Percentiles rank a stretch among this genome's conserved stretches.
Evolutionary conservation across 1,139 yeast genomes (phyloP).

Genomic region (Hemisphaericaspora lyxosophila): DNA sequence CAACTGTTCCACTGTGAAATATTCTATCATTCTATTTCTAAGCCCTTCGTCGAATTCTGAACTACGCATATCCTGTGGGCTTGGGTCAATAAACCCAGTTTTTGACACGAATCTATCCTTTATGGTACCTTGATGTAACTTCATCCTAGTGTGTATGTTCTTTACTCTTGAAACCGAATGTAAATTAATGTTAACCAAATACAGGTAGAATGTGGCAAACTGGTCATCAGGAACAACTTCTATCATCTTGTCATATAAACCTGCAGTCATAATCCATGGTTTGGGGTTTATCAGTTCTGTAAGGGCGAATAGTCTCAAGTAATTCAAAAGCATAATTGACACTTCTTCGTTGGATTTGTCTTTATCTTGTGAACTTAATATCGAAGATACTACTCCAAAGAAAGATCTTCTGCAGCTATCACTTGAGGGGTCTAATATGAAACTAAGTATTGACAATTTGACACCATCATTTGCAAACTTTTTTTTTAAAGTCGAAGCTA

Average conservation of each 20-base stretch:
- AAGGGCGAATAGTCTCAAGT: slow-evolving; percentile 22
- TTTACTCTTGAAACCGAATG: slow-evolving; percentile 21
- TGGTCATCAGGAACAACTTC: slow-evolving; percentile 20
- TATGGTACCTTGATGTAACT: slow-evolving; percentile 29
- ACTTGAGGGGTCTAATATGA: slow-evolving; percentile 24
- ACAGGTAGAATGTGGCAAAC: slow-evolving; percentile 30
- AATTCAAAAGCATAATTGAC: slow-evolving; percentile 21
- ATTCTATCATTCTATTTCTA: slow-evolving; percentile 29
- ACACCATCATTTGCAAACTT: slow-evolving; percentile 21
- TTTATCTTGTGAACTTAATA: slow-evolving; percentile 18
- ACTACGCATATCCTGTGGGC: slow-evolving; percentile 36
- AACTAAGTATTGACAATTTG: slow-evolving; percentile 30
- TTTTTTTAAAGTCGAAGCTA: slow-evolving; percentile 9
- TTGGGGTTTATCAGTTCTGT: slow-evolving; percentile 25
- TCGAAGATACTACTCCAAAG: slow-evolving; percentile 20
- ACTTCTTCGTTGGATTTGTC: slow-evolving; percentile 16
- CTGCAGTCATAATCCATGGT: slow-evolving; percentile 23
- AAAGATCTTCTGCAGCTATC: slow-evolving; percentile 18
- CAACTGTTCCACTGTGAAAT: slow-evolving; percentile 31
- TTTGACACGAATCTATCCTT: slow-evolving; percentile 34
- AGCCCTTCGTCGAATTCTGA: slow-evolving; percentile 18
- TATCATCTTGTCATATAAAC: slow-evolving; percentile 22
- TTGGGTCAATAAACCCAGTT: slow-evolving; percentile 38
- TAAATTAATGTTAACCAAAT: slow-evolving; percentile 35
- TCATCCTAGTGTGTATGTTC: slow-evolving; percentile 23